phyloP scores from a whole-genome alignment of 1,284 basidiomycete species.

The Microbotryum lychnidis-dioicae region DNA sequence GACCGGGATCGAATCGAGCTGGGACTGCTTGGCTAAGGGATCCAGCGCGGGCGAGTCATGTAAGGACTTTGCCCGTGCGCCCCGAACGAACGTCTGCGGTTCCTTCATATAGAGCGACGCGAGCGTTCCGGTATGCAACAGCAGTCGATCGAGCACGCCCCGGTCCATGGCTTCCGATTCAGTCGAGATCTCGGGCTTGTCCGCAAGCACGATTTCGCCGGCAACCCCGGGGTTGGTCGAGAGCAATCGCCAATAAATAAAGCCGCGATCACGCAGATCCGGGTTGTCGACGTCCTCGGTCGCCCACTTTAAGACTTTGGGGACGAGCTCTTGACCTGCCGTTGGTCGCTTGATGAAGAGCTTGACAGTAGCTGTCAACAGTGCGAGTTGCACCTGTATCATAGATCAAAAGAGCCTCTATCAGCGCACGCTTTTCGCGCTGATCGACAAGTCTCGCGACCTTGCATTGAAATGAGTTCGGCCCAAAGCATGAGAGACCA shows the following conservation, averaged over 20 bases:
- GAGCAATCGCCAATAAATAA: conserved; percentile 98
- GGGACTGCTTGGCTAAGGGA: conserved; percentile 32
- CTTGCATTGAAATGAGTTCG: not conserved
- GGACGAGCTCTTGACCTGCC: conserved; percentile 79
- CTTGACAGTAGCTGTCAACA: conserved; percentile 92
- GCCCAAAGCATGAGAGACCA: not conserved
- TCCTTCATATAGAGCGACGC: conserved; percentile 36
- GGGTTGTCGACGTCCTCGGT: conserved; percentile 98
- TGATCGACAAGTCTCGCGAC: not conserved
- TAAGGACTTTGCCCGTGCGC: conserved; percentile 31
- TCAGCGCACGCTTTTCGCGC: too few species aligned
- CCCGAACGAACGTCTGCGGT: conserved; percentile 29
- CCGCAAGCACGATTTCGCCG: conserved; percentile 80
- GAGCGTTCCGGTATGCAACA: conserved; percentile 36
- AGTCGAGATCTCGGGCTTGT: conserved; percentile 89
- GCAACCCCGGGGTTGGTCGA: conserved; percentile 87
- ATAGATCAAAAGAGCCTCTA: not conserved
- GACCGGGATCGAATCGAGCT: conserved; percentile 31
- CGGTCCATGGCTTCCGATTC: conserved; percentile 96
- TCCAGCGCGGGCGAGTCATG: conserved; percentile 34
- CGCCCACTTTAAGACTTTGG: conserved; percentile 91
- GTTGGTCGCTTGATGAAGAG: conserved; percentile 93
- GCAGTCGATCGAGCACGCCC: conserved; percentile 79
- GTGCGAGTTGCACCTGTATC: conserved; percentile 79
- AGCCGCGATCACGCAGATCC: conserved; percentile 90